Percentiles rank a stretch among this genome's conserved stretches.
Conservation (phyloP, 257 asterid species). For the Mentha longifolia region DNA sequence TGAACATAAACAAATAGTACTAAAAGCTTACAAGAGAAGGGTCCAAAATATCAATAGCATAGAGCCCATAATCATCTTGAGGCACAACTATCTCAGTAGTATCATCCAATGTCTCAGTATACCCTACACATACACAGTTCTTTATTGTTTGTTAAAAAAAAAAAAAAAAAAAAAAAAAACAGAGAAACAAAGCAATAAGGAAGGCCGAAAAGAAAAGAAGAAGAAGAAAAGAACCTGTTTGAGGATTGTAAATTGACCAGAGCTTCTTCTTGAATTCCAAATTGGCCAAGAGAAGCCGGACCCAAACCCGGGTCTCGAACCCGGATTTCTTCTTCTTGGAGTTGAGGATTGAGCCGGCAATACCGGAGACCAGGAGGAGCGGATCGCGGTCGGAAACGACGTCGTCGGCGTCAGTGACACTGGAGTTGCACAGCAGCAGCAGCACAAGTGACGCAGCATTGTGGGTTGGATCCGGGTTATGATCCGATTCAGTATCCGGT, state of each 20-base stretch:
- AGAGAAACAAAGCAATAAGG: not conserved
- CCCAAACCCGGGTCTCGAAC: conserved; percentile 84
- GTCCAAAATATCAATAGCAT: conserved; percentile 94
- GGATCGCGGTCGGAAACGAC: conserved; percentile 74
- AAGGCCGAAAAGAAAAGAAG: not conserved
- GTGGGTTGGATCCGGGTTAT: conserved; percentile 6
- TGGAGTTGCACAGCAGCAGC: conserved; percentile 39
- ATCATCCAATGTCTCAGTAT: conserved; percentile 78
- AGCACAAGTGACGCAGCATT: conserved; percentile 47
- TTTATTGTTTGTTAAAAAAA: not conserved
- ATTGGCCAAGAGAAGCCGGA: conserved; percentile 76
- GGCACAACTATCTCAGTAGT: conserved; percentile 77
- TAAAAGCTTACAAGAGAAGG: conserved; percentile 74
- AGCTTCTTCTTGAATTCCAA: conserved; percentile 78
- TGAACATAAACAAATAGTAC: not conserved
- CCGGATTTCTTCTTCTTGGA: conserved; percentile 70
- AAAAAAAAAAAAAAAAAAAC: not conserved
- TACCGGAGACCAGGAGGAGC: conserved; percentile 71
- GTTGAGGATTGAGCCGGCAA: conserved; percentile 81
- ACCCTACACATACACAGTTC: conserved; percentile 49
- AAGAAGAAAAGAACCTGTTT: conserved; percentile 47
- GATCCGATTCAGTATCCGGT: conserved; percentile 18
- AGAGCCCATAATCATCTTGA: conserved; percentile 92
- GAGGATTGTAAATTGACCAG: conserved; percentile 74
- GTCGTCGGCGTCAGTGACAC: conserved; percentile 43